phyloP scores from a whole-genome alignment of 129 eudicot genomes.

The Kitagawia praeruptora region DNA sequence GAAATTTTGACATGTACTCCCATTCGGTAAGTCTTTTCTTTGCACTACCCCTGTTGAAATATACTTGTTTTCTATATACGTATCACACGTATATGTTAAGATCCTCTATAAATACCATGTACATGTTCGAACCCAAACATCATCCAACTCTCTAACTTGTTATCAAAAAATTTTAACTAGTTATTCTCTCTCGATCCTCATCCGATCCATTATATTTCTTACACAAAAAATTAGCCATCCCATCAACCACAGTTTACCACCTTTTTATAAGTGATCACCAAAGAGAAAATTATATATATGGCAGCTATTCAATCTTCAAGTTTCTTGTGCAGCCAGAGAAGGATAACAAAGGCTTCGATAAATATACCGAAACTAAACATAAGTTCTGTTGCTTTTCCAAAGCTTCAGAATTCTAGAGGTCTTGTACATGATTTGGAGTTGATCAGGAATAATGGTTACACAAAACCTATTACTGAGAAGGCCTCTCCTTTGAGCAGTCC shows the following conservation, averaged over 20 bases:
- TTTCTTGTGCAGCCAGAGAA: constrained; percentile 1
- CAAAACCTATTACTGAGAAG: not conserved
- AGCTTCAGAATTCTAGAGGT: not conserved
- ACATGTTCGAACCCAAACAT: not conserved
- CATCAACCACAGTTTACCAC: not conserved
- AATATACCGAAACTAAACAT: constrained; percentile 3
- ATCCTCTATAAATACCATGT: constrained; percentile 1
- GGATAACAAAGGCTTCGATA: not conserved
- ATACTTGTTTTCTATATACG: not conserved
- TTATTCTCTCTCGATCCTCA: not conserved
- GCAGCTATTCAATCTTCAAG: constrained; percentile 13
- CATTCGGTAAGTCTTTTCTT: not conserved
- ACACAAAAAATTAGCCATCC: not conserved
- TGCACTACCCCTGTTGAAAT: not conserved
- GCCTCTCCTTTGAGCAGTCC: not conserved
- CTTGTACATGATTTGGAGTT: not conserved
- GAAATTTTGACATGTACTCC: not conserved
- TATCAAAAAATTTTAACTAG: not conserved
- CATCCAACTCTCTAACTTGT: constrained; percentile 4
- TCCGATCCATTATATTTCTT: not conserved
- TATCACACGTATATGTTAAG: not conserved
- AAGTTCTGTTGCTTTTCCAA: not conserved
- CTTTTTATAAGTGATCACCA: not conserved
- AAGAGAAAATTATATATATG: not conserved
- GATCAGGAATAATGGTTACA: not conserved